Conservation (phyloP, 768 basidiomycete species). For the Plicaturopsis crispa region DNA sequence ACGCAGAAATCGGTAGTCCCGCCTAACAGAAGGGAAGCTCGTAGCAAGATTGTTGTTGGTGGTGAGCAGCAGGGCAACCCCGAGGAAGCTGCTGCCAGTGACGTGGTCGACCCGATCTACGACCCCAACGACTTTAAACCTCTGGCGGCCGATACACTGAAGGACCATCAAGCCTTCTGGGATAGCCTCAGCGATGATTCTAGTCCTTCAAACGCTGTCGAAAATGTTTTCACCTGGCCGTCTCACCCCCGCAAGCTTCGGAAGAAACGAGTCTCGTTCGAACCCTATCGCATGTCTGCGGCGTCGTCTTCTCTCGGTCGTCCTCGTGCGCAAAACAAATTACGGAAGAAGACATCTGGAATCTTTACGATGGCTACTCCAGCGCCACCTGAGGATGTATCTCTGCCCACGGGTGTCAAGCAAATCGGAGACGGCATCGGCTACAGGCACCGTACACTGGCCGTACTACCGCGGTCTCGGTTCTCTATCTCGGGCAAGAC, state of each 20-base stretch:
- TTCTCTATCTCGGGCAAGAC: slow-evolving; percentile 19
- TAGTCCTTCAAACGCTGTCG: slow-evolving; percentile 10
- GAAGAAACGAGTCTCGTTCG: slow-evolving; percentile 12
- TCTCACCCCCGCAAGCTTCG: slow-evolving; percentile 27
- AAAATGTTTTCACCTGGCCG: slow-evolving; percentile 8
- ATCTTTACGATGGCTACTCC: slow-evolving; percentile 21
- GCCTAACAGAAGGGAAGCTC: not conserved
- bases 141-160: slow-evolving; percentile 5
- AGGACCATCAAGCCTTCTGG: slow-evolving; percentile 28
- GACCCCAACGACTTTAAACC: slow-evolving; percentile 6
- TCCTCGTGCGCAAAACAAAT: slow-evolving; percentile 23
- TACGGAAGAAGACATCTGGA: slow-evolving; percentile 27
- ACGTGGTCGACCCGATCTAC: slow-evolving; percentile 1
- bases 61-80: not conserved
- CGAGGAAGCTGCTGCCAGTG: not conserved
- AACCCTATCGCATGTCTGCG: slow-evolving; percentile 16
- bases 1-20: not conserved
- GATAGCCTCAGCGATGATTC: slow-evolving; percentile 34
- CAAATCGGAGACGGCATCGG: slow-evolving; percentile 36
- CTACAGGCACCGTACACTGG: slow-evolving; percentile 29
- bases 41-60: not conserved
- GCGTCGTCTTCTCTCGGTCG: slow-evolving; percentile 27
- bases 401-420: slow-evolving; percentile 30
- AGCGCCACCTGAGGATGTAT: slow-evolving; percentile 18
- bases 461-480: slow-evolving; percentile 20